phyloP scores from a whole-genome alignment of 768 basidiomycete species.

The Pulveroboletus ravenelii region DNA sequence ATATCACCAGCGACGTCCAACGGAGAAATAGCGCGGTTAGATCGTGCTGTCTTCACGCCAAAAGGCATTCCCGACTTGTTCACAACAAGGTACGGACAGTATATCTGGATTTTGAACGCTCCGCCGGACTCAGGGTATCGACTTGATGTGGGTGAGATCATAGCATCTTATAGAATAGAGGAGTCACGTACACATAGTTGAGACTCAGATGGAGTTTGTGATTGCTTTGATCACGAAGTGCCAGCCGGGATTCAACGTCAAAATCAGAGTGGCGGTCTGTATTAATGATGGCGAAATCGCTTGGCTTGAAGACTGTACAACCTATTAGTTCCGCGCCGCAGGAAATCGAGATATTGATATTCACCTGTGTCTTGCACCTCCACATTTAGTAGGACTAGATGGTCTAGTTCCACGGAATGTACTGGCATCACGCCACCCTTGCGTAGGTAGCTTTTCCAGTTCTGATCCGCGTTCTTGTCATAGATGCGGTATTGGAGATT shows the following conservation, averaged over 20 bases:
- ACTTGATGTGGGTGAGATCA: constrained; percentile 31
- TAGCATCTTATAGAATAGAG: neutral
- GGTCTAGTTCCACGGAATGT: constrained; percentile 88
- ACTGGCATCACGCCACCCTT: constrained; percentile 95
- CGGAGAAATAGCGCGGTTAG: constrained; percentile 55
- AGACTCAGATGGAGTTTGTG: constrained; percentile 76
- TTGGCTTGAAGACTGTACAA: constrained; percentile 75
- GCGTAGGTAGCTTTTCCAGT: constrained; percentile 90
- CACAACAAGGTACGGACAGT: constrained; percentile 81
- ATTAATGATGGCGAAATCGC: constrained; percentile 97
- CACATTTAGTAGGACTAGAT: constrained; percentile 87
- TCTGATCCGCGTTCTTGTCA: constrained; percentile 91
- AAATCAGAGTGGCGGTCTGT: constrained; percentile 89
- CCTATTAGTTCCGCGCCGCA: neutral
- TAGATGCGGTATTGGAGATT: constrained; percentile 95
- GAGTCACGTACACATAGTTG: constrained; percentile 79
- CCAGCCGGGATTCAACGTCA: constrained; percentile 68
- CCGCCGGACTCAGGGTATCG: constrained; percentile 88
- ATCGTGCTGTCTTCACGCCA: constrained; percentile 57
- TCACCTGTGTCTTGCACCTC: constrained; percentile 85
- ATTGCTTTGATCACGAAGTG: constrained; percentile 65
- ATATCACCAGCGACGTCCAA: constrained; percentile 85
- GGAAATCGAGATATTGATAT: neutral
- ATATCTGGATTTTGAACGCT: constrained; percentile 94
- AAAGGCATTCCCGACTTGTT: constrained; percentile 93